These are phyloP conservation scores for Starmera caribaea DNA, from an alignment of 805 yeast species.

Conservation along the genomic window DNA sequence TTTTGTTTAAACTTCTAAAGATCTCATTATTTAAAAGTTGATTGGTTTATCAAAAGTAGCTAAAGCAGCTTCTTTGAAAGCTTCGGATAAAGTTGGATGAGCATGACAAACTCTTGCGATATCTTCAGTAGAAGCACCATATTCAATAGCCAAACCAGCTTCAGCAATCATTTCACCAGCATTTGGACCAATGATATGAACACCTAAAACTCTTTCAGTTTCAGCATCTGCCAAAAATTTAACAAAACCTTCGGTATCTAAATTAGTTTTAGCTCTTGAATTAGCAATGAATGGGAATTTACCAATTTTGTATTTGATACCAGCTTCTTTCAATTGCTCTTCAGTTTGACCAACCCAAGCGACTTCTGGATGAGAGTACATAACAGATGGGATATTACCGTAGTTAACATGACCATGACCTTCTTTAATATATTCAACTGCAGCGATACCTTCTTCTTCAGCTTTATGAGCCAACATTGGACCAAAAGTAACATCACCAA, in stretches of 20 bases:
- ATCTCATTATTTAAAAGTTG: conserved; percentile 44
- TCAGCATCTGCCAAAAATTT: conserved; percentile 94
- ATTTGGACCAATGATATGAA: conserved; percentile 94
- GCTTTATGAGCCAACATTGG: conserved; percentile 99
- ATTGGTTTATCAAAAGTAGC: conserved; percentile 87
- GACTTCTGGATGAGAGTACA: conserved; percentile 99
- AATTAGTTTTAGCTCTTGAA: conserved; percentile 98
- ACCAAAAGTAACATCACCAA: conserved; percentile 98
- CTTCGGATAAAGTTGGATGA: conserved; percentile 97
- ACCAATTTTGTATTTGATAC: conserved; percentile 86
- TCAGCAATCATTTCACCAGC: conserved; percentile 99
- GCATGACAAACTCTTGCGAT: conserved; percentile 97
- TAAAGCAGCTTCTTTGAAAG: conserved; percentile 96
- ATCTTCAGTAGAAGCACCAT: conserved; percentile 98
- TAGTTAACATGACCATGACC: conserved; percentile 99
- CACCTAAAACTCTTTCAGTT: conserved; percentile 93
- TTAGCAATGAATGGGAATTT: conserved; percentile 98
- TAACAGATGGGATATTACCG: conserved; percentile 94
- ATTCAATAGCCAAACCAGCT: conserved; percentile 94
- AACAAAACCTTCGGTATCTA: conserved; percentile 95
- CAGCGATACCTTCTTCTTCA: conserved; percentile 99
- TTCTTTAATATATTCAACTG: conserved; percentile 84
- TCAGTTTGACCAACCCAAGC: conserved; percentile 99
- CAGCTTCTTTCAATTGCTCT: conserved; percentile 87
- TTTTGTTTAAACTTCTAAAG: not conserved